Conservation (phyloP, 2,329 filamentous ascomycete species). For the Sarocladium strictum region DNA sequence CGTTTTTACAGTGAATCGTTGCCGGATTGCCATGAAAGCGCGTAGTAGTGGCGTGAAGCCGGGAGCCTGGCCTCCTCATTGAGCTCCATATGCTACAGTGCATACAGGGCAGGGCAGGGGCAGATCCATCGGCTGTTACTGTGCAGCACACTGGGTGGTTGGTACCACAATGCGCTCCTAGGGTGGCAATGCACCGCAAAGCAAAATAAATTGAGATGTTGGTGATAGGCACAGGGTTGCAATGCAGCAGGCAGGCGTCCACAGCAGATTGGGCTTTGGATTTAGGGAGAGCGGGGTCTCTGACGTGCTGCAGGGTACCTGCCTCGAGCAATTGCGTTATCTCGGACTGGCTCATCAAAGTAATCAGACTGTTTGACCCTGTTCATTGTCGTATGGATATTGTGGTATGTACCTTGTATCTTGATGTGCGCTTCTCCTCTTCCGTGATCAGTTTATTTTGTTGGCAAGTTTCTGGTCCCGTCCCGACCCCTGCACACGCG, state of each 20-base stretch:
- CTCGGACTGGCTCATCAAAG: too few relatives aligned
- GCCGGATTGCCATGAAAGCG: neutral
- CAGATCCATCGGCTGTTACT: too few relatives aligned
- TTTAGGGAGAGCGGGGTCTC: neutral
- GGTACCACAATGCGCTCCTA: neutral
- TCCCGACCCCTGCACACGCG: too few relatives aligned
- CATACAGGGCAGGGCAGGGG: too few relatives aligned
- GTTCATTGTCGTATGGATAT: too few relatives aligned
- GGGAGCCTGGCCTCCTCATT: too few relatives aligned
- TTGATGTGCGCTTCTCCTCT: too few relatives aligned
- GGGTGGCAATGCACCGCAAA: slow-evolving; percentile 1
- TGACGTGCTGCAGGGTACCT: neutral
- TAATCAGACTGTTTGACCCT: too few relatives aligned
- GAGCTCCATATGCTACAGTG: too few relatives aligned
- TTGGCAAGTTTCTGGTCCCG: too few relatives aligned
- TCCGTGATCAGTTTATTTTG: too few relatives aligned
- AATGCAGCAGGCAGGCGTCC: slow-evolving; percentile 2
- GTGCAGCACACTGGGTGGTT: neutral
- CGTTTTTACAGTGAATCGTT: neutral
- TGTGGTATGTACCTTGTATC: too few relatives aligned
- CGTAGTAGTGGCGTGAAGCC: neutral
- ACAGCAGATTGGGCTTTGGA: neutral
- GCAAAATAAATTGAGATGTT: slow-evolving; percentile 4
- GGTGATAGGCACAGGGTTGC: slow-evolving; percentile 4
- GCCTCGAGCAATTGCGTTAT: neutral